Base-by-base conservation (phyloP, 768 basidiomycete species). In the Fomitopsis serialis region DNA sequence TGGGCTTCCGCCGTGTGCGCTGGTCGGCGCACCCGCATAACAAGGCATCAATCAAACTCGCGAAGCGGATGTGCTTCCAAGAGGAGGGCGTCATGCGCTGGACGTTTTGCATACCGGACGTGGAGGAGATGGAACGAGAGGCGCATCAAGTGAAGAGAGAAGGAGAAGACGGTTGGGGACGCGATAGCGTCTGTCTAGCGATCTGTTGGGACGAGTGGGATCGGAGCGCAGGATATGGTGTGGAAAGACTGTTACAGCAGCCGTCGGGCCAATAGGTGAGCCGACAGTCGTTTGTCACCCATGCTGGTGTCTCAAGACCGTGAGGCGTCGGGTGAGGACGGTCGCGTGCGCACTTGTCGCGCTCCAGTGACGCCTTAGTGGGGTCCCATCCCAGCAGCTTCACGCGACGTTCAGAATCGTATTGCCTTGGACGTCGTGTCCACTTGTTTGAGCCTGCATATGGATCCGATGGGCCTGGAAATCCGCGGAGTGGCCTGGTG, bases 161-260 rank as follows among this genome's bases (percentile, higher is more conserved):
- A 11, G 29, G 29, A 32, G 29, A 32, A 3, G 61, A 61, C 4
- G 23, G 27, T 24, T 29, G 23, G 19, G 54, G 40, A 23, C 29
- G 57, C 15, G 74, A 86, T 61, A 75, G 78, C 3, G 70, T 69
- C 0, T 51, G 78, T 22, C 61, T 86, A 17, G 69, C 76, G 4
- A 52, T 82, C 3, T 83, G 79, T 45, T 84, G 78, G 75, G 83
- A 86, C 61, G 77, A 79, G 50, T 87, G 84, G 82, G 78, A 80
- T 48, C 60, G 61, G 7, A 63, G 68, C 21, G 66, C 57, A 9
- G 64, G 60, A 34, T 70, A 70, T 21, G 54, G 62, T 29, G 71
- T 70, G 27, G 62, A 68, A 40, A 32, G 29, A 6, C 11, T 32
- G 29, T 11, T 32, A 32, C 29, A 32, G 29, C 29, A 32, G 29